These are phyloP conservation scores for Ophiorrhiza pumila DNA, from an alignment of 257 asterid species.

Conservation along the genomic window DNA sequence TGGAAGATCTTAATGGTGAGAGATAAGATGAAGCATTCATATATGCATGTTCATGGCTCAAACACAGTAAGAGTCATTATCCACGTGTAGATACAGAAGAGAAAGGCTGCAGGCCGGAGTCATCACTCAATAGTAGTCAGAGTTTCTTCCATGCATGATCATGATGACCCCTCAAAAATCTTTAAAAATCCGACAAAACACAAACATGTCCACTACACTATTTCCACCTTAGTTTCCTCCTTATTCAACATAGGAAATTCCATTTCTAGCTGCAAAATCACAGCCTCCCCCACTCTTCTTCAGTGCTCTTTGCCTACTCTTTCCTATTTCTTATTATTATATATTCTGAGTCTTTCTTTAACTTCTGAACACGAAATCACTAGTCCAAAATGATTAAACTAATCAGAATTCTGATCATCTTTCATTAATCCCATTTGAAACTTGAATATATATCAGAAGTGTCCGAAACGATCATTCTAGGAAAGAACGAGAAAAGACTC, in stretches of 20 bases:
- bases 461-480: not conserved
- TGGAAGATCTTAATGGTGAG: not conserved
- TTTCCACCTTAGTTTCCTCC: not conserved
- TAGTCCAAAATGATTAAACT: no score
- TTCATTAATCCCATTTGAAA: no score
- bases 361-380: no score
- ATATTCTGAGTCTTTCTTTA: not conserved
- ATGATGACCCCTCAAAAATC: conserved; percentile 4
- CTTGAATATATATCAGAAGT: not conserved
- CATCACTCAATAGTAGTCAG: not conserved
- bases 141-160: conserved; percentile 16
- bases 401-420: no score
- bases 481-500: not conserved
- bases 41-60: conserved; percentile 6
- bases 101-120: not conserved
- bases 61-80: conserved; percentile 22
- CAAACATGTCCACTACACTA: conserved; percentile 26
- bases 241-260: conserved; percentile 21
- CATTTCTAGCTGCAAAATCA: conserved; percentile 11
- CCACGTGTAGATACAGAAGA: conserved; percentile 19
- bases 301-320: conserved; percentile 13
- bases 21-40: not conserved
- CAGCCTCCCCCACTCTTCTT: conserved; percentile 18
- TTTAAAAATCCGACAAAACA: conserved; percentile 20
- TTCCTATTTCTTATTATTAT: conserved; percentile 3